A percentile compares a stretch with the other conserved stretches of the same genome.
Conservation (phyloP, 176 grass and related monocot species). For the Oryza brachyantha region DNA sequence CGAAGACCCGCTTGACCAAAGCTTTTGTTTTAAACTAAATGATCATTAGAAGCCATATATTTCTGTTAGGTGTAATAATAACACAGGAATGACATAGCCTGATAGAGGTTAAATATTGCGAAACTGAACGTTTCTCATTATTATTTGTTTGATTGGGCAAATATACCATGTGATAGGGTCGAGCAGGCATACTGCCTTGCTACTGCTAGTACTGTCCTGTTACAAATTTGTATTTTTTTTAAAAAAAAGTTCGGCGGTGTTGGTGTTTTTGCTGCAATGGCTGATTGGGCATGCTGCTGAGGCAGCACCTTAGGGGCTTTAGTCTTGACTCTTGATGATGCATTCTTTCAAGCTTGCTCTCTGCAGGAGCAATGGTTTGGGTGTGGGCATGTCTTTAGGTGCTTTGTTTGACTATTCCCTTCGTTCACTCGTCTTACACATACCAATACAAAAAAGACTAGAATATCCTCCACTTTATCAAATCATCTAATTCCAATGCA, state of each 20-base stretch:
- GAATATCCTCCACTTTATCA: no score
- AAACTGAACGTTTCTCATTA: background rate
- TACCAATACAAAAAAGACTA: no score
- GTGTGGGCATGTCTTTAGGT: background rate
- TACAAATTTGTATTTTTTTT: background rate
- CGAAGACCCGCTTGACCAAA: background rate
- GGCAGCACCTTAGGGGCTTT: background rate
- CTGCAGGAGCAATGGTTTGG: constrained; percentile 15
- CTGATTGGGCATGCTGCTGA: constrained; percentile 14
- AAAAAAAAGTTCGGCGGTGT: constrained; percentile 1
- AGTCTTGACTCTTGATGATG: background rate
- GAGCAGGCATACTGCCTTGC: background rate
- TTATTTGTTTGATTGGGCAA: background rate
- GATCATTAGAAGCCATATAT: background rate
- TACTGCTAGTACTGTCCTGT: background rate
- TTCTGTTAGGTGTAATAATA: background rate
- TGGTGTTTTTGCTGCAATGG: constrained; percentile 5
- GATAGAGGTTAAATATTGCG: constrained; percentile 3
- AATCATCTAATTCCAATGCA: no score
- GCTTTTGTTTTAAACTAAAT: background rate
- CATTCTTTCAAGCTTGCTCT: constrained; percentile 16
- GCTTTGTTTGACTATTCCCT: constrained; percentile 12
- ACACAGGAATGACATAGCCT: background rate
- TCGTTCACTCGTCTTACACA: no score
- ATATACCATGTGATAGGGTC: background rate